Percentiles rank a stretch among this genome's conserved stretches.
phyloP scores from a whole-genome alignment of 768 basidiomycete species.

The Arthromyces matolae region DNA sequence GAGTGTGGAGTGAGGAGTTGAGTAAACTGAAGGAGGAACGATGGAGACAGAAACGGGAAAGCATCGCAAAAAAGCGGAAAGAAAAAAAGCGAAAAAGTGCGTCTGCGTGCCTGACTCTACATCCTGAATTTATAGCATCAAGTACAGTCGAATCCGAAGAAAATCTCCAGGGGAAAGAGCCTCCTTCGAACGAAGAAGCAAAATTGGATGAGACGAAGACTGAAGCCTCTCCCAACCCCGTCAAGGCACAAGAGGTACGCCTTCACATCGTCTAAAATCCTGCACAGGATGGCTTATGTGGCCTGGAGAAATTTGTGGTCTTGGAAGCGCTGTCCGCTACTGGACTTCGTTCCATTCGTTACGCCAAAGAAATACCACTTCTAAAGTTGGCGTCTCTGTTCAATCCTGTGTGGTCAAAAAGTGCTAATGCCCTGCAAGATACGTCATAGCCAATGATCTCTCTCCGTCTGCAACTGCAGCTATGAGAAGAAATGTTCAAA shows the following conservation, averaged over 20 bases:
- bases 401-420: neutral
- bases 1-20: constrained; percentile 78
- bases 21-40: constrained; percentile 59
- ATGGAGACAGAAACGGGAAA: constrained; percentile 54
- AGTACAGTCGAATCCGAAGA: constrained; percentile 11
- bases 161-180: neutral
- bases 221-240: neutral
- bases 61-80: constrained; percentile 40
- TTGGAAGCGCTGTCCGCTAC: constrained; percentile 96
- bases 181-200: neutral
- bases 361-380: constrained; percentile 93
- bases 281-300: neutral
- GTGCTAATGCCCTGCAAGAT: constrained; percentile 40
- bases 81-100: constrained; percentile 46
- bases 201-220: neutral
- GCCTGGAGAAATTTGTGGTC: constrained; percentile 55
- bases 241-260: constrained; percentile 17
- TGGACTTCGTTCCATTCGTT: constrained; percentile 91
- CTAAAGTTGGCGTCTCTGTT: constrained; percentile 56
- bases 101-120: too few relatives aligned
- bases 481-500: constrained; percentile 80
- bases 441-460: constrained; percentile 93
- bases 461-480: constrained; percentile 78
- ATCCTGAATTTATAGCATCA: neutral
- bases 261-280: neutral